Evolutionary conservation across 352 stramenopile species (phyloP).

Genomic region (Globisporangium cederbergense): DNA sequence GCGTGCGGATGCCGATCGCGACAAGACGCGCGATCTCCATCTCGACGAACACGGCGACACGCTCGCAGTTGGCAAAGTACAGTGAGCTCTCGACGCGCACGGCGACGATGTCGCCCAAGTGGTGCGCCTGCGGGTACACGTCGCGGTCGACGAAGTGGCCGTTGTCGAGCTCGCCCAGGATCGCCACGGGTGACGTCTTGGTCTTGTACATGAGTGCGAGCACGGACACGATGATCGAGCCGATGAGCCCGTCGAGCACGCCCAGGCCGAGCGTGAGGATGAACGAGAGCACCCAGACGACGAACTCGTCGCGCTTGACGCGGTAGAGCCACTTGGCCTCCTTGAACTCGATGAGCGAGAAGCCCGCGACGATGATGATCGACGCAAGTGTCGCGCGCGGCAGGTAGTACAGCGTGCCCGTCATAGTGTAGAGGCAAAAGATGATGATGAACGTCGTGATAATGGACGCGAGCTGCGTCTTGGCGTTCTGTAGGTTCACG

Average conservation of each 20-base stretch:
- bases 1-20: slow-evolving; percentile 23
- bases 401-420: slow-evolving; percentile 80
- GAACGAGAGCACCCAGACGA: slow-evolving; percentile 49
- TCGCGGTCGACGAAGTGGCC: slow-evolving; percentile 33
- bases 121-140: slow-evolving; percentile 20
- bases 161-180: slow-evolving; percentile 39
- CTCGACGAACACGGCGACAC: slow-evolving; percentile 32
- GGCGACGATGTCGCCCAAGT: slow-evolving; percentile 31
- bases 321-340: slow-evolving; percentile 83
- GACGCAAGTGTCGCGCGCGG: slow-evolving; percentile 67
- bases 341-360: slow-evolving; percentile 83
- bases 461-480: slow-evolving; percentile 79
- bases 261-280: slow-evolving; percentile 44
- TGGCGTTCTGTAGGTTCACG: slow-evolving; percentile 86
- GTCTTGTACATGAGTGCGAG: slow-evolving; percentile 59
- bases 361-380: slow-evolving; percentile 90
- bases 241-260: slow-evolving; percentile 45
- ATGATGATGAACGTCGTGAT: slow-evolving; percentile 80
- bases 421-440: slow-evolving; percentile 82
- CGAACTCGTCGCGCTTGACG: slow-evolving; percentile 53
- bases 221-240: slow-evolving; percentile 51
- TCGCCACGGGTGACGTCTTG: slow-evolving; percentile 31
- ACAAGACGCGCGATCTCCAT: slow-evolving; percentile 30
- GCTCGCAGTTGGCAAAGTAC: slow-evolving; percentile 64
- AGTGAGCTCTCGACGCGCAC: slow-evolving; percentile 50